Percentiles rank a stretch among this genome's conserved stretches.
Evolutionary conservation across 305 asterid genomes (phyloP).

Genomic region (Solanum hybrid): DNA sequence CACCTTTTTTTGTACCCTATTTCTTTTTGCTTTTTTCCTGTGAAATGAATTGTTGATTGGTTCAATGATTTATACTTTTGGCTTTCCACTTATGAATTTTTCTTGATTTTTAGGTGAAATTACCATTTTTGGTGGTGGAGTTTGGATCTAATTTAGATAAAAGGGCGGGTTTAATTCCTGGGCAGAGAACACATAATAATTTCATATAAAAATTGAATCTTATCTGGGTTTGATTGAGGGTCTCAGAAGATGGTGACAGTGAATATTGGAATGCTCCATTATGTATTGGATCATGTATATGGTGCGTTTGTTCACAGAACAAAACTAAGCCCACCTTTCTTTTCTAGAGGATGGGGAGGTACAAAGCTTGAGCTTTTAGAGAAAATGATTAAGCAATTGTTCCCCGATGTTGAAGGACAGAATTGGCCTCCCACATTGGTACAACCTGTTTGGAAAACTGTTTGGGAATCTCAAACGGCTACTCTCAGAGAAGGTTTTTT

Average conservation of each 20-base stretch:
- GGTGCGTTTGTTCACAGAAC: conserved; percentile 92
- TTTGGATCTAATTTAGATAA: neutral
- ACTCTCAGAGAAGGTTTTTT: conserved; percentile 74
- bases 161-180: neutral
- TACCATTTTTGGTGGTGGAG: neutral
- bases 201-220: neutral
- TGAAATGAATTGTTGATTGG: neutral
- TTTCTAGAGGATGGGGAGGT: conserved; percentile 96
- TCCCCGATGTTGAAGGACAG: conserved; percentile 59
- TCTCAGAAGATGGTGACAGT: conserved; percentile 51
- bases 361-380: conserved; percentile 76
- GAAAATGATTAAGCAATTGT: conserved; percentile 62
- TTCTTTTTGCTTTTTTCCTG: neutral
- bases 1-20: neutral
- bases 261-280: conserved; percentile 76
- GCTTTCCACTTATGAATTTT: neutral
- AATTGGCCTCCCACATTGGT: conserved; percentile 73
- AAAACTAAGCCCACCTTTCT: conserved; percentile 71
- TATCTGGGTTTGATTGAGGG: neutral
- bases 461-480: conserved; percentile 90
- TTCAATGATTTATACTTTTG: neutral
- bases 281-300: conserved; percentile 81
- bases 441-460: conserved; percentile 74
- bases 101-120: neutral
- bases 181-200: too few species aligned